phyloP scores from a whole-genome alignment of 2,329 filamentous ascomycete species.

The Fusarium transvaalense region DNA sequence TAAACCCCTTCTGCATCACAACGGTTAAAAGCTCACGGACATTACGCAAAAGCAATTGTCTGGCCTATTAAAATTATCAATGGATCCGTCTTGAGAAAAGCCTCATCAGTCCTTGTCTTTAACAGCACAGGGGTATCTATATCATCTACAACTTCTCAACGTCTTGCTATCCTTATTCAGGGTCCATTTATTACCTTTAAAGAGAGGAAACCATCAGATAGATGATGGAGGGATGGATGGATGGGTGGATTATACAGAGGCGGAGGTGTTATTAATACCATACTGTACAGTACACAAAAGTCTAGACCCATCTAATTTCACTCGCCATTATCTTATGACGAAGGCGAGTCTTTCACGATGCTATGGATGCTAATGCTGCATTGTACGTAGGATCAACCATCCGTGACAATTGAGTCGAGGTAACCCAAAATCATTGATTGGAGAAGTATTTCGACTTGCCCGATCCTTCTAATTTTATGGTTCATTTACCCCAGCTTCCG shows the following conservation, averaged over 20 bases:
- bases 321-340: slow-evolving; percentile 8
- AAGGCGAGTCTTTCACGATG: slow-evolving; percentile 13
- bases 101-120: slow-evolving; percentile 16
- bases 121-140: slow-evolving; percentile 26
- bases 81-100: slow-evolving; percentile 10
- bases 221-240: no score
- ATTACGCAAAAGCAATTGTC: slow-evolving; percentile 11
- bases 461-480: slow-evolving; percentile 2
- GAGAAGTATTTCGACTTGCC: slow-evolving; percentile 15
- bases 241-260: not conserved
- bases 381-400: slow-evolving; percentile 33
- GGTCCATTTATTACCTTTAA: slow-evolving; percentile 13
- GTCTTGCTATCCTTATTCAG: slow-evolving; percentile 11
- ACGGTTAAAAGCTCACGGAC: slow-evolving; percentile 17
- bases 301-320: slow-evolving; percentile 10
- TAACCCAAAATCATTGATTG: slow-evolving; percentile 38
- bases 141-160: slow-evolving; percentile 8
- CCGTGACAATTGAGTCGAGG: slow-evolving; percentile 32
- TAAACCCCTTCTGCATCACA: slow-evolving; percentile 20
- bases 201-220: not conserved
- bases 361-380: not conserved
- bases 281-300: not conserved
- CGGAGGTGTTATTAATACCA: not conserved
- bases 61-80: slow-evolving; percentile 27
- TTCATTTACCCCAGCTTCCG: slow-evolving; percentile 23